phyloP scores from a whole-genome alignment of 2,329 filamentous ascomycete species.

The Pseudocercospora vitis region DNA sequence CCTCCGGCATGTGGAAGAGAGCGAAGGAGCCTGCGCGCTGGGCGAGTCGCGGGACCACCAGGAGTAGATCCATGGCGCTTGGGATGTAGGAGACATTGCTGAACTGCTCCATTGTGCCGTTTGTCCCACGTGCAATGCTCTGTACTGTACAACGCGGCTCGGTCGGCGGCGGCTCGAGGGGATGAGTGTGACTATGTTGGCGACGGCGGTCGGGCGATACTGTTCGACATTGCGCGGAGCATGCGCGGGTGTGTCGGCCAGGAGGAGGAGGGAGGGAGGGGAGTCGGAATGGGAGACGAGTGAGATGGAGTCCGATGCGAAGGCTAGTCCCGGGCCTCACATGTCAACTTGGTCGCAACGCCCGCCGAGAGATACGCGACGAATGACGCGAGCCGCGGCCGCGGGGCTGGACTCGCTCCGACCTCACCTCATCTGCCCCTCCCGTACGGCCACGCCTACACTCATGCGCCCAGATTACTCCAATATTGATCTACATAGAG shows the following conservation, averaged over 20 bases:
- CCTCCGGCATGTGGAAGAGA: slow-evolving; percentile 57
- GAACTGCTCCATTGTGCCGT: slow-evolving; percentile 16
- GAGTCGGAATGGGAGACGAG: neutral
- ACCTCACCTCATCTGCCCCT: too few species aligned
- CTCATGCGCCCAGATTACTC: too few species aligned
- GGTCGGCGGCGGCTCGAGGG: too few species aligned
- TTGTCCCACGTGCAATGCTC: neutral
- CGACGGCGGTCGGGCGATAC: neutral
- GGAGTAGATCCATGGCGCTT: slow-evolving; percentile 66
- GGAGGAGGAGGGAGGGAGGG: neutral
- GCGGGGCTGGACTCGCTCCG: too few species aligned
- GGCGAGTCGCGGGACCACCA: slow-evolving; percentile 69
- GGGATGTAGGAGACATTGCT: slow-evolving; percentile 42
- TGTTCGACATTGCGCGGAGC: neutral
- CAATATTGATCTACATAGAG: too few species aligned
- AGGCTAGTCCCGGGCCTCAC: too few species aligned
- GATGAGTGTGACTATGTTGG: neutral
- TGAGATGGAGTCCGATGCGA: neutral
- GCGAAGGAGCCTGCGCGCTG: slow-evolving; percentile 65
- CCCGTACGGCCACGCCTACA: too few species aligned
- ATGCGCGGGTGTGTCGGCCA: neutral
- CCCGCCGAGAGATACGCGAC: too few species aligned
- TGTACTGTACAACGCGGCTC: too few species aligned
- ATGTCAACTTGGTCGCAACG: too few species aligned
- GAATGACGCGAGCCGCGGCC: too few species aligned